A percentile compares a stretch with the other conserved stretches of the same genome.
Conservation (phyloP, 192 early-diverging fungal species). For the Neocallimastix lanati region DNA sequence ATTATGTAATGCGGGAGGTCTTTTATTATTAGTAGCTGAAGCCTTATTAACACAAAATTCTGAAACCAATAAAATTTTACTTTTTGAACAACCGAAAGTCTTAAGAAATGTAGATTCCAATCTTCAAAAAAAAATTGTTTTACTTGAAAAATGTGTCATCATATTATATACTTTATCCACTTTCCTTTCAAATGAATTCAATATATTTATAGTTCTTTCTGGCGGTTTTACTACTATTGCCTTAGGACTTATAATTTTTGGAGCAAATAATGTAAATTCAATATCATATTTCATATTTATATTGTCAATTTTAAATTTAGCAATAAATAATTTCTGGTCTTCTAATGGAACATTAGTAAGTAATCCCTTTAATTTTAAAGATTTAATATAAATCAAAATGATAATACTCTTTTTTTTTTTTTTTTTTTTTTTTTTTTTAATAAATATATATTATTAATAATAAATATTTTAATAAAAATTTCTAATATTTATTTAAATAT, state of each 20-base stretch:
- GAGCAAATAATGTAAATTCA: not conserved
- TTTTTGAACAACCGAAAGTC: not conserved
- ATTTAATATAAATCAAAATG: no score
- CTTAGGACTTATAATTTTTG: not conserved
- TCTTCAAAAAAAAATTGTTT: not conserved
- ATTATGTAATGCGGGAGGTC: not conserved
- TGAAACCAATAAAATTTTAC: not conserved
- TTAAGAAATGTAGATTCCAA: not conserved
- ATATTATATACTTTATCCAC: not conserved
- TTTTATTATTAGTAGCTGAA: not conserved
- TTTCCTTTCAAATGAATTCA: not conserved
- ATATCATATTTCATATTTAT: not conserved
- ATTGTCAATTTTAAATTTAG: not conserved
- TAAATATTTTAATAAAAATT: no score
- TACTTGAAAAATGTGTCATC: not conserved
- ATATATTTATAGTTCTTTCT: not conserved
- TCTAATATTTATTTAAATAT: not conserved
- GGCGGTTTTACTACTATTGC: not conserved
- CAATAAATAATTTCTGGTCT: not conserved
- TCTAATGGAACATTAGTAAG: not conserved
- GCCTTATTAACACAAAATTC: not conserved
- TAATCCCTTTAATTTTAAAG: no score
- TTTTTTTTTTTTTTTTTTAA: no score
- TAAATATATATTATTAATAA: no score
- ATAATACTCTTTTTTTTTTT: no score